Percentiles rank a stretch among this genome's conserved stretches.
Evolutionary conservation across 495 filamentous ascomycete species (phyloP).

Genomic region (Neurospora sp.): DNA sequence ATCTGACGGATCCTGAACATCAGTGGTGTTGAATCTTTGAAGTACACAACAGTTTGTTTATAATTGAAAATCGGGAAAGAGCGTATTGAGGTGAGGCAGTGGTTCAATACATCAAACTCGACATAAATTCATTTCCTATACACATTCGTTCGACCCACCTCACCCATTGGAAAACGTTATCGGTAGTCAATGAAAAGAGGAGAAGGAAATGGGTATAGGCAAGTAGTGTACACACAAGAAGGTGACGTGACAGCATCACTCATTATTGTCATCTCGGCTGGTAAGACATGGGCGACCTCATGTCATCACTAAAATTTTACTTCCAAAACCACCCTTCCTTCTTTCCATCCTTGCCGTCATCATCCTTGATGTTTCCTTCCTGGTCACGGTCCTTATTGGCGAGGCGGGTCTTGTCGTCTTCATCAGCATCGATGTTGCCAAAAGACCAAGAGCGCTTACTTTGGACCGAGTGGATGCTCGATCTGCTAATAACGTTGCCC

Average conservation of each 20-base stretch:
- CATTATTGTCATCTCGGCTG: background rate
- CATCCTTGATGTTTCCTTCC: background rate
- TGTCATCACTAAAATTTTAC: background rate
- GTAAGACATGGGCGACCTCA: background rate
- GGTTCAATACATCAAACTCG: too few species aligned
- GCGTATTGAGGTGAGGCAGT: too few species aligned
- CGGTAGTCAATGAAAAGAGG: background rate
- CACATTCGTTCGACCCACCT: background rate
- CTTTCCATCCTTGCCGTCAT: background rate
- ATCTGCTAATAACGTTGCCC: background rate
- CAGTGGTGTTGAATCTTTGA: too few species aligned
- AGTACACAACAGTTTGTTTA: too few species aligned
- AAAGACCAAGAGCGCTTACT: background rate
- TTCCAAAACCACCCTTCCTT: background rate
- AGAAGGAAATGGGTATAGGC: background rate
- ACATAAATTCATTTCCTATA: background rate
- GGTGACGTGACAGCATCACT: background rate
- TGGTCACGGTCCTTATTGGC: background rate
- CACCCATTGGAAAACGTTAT: background rate
- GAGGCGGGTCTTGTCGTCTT: background rate
- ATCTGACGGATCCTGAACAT: too few species aligned
- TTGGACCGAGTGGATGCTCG: background rate
- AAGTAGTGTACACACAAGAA: background rate
- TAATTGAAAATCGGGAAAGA: too few species aligned
- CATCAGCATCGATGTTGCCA: background rate